phyloP scores from a whole-genome alignment of 2,329 filamentous ascomycete genomes.

The Penicillium hesseltinei region DNA sequence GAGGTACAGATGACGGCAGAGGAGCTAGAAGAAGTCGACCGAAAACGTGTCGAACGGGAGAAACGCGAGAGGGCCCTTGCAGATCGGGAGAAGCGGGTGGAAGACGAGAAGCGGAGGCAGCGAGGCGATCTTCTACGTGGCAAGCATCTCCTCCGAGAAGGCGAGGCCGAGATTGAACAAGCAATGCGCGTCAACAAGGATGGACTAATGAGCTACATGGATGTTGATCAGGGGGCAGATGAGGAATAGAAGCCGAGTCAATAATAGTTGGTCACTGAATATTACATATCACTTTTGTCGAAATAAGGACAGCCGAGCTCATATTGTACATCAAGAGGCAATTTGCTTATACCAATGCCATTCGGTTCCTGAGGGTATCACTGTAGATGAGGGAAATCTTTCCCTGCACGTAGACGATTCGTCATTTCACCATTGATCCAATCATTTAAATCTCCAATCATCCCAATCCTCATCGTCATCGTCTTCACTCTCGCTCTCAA shows the following conservation, averaged over 20 bases:
- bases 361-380: constrained; percentile 36
- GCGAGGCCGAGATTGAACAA: constrained; percentile 45
- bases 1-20: constrained; percentile 38
- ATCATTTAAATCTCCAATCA: constrained; percentile 42
- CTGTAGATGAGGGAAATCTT: constrained; percentile 30
- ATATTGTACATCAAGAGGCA: constrained; percentile 17
- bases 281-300: constrained; percentile 7
- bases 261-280: constrained; percentile 12
- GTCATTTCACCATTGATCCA: constrained; percentile 20
- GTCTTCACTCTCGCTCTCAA: constrained; percentile 52
- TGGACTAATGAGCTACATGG: constrained; percentile 43
- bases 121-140: constrained; percentile 41
- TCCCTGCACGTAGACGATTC: constrained; percentile 25
- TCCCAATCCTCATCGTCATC: constrained; percentile 56
- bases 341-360: constrained; percentile 17
- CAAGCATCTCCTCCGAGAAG: constrained; percentile 44
- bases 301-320: background rate
- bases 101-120: constrained; percentile 44
- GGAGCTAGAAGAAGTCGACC: constrained; percentile 38
- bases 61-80: constrained; percentile 46
- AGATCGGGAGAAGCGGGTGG: constrained; percentile 44
- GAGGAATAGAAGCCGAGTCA: constrained; percentile 9
- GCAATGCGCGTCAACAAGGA: constrained; percentile 45
- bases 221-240: constrained; percentile 22
- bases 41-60: constrained; percentile 41